Evolutionary conservation across 805 yeast species (phyloP).

Genomic region (Jamesozyma piceae): DNA sequence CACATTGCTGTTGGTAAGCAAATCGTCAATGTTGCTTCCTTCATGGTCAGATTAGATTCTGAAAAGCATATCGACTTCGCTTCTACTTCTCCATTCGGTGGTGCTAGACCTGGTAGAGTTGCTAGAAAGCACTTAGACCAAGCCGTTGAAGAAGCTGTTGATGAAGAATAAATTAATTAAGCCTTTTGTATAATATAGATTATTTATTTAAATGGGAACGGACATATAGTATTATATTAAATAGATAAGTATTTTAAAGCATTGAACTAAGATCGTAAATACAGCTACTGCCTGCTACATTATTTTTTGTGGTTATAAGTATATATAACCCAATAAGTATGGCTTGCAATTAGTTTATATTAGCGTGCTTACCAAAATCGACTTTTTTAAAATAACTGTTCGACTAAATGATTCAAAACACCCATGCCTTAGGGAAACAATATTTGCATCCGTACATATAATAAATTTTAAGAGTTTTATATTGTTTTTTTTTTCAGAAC

Average conservation of each 20-base stretch:
- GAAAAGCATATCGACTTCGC: constrained; percentile 99
- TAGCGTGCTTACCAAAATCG: no score
- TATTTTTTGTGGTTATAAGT: no score
- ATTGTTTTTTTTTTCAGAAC: no score
- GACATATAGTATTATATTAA: background rate
- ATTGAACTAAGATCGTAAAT: no score
- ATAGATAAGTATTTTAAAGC: background rate
- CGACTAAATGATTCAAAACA: no score
- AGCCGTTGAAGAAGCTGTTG: constrained; percentile 66
- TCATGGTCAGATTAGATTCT: constrained; percentile 98
- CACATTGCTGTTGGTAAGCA: constrained; percentile 99
- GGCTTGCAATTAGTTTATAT: no score
- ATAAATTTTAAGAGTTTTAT: no score
- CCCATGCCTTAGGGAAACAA: no score
- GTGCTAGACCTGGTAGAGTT: constrained; percentile 99
- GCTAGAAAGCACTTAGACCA: constrained; percentile 77
- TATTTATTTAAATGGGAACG: background rate
- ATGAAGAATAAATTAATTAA: constrained; percentile 32
- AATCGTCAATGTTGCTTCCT: constrained; percentile 95
- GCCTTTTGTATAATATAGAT: background rate
- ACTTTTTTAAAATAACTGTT: no score
- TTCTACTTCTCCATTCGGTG: constrained; percentile 98
- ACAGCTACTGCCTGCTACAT: no score
- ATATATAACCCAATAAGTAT: no score
- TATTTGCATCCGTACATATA: no score